Evolutionary conservation across 2,329 filamentous ascomycete species (phyloP).

Genomic region (Ophiognomonia clavigignenti-juglandacearum): DNA sequence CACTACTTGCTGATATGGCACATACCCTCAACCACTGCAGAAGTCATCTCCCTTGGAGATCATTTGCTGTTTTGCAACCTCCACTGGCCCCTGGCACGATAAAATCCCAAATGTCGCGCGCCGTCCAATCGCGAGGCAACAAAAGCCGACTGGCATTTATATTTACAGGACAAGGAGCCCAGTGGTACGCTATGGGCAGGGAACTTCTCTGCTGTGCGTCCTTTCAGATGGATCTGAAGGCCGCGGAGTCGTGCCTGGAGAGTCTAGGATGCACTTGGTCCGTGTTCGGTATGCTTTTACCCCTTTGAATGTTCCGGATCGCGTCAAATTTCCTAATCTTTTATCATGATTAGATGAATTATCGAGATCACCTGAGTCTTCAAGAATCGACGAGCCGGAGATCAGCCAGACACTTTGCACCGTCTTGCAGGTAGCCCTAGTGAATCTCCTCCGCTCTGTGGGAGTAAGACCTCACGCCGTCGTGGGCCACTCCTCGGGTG

Average conservation of each 20-base stretch:
- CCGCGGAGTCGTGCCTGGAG: slow-evolving; percentile 17
- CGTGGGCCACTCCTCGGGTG: slow-evolving; percentile 31
- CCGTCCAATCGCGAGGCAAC: too few relatives aligned
- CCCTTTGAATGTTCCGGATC: slow-evolving; percentile 13
- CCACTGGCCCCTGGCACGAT: not conserved
- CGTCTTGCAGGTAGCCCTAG: slow-evolving; percentile 29
- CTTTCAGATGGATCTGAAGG: slow-evolving; percentile 17
- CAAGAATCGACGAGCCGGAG: slow-evolving; percentile 22
- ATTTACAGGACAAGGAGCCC: slow-evolving; percentile 30
- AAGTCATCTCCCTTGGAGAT: not conserved
- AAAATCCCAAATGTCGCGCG: not conserved
- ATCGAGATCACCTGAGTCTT: too few relatives aligned
- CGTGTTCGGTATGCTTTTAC: slow-evolving; percentile 21
- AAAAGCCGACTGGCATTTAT: not conserved
- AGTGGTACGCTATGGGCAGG: slow-evolving; percentile 24
- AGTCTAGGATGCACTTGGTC: slow-evolving; percentile 23
- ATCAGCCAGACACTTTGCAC: slow-evolving; percentile 25
- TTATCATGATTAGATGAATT: too few relatives aligned
- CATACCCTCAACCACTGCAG: not conserved
- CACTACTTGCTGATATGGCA: not conserved
- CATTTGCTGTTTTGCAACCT: not conserved
- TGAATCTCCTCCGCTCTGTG: slow-evolving; percentile 21
- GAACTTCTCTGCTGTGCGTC: slow-evolving; percentile 18
- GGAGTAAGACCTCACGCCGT: slow-evolving; percentile 20
- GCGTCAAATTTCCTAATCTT: too few relatives aligned